These are phyloP conservation scores for Podospora fimiseda DNA, from an alignment of 495 filamentous ascomycete species.

Conservation along the genomic window DNA sequence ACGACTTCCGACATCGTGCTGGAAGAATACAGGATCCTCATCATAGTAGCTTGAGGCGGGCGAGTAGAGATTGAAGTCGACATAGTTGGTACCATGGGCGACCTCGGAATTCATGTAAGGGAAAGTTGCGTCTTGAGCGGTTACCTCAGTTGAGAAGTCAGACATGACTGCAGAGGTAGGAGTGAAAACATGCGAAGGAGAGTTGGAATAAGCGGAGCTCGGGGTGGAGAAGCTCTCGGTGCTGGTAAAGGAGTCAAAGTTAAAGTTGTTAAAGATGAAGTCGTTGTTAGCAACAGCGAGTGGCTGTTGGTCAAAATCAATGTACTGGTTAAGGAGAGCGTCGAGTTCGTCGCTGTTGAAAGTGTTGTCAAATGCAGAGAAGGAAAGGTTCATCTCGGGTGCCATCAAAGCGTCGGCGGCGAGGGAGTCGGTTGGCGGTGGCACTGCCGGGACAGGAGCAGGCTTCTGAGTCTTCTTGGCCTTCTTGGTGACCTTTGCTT, in stretches of 20 bases:
- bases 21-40: constrained; percentile 31
- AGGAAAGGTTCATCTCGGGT: constrained; percentile 12
- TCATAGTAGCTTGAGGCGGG: constrained; percentile 39
- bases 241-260: constrained; percentile 37
- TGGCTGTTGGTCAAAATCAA: constrained; percentile 36
- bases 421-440: constrained; percentile 9
- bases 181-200: constrained; percentile 31
- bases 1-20: constrained; percentile 11
- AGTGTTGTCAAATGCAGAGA: constrained; percentile 11
- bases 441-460: constrained; percentile 14
- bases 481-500: constrained; percentile 32
- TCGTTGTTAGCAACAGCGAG: constrained; percentile 14
- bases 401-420: constrained; percentile 11
- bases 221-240: constrained; percentile 32
- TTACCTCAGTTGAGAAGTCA: constrained; percentile 17
- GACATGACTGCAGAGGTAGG: constrained; percentile 21
- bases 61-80: constrained; percentile 48
- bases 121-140: constrained; percentile 21
- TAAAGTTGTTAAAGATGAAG: constrained; percentile 21
- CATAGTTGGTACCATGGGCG: constrained; percentile 37
- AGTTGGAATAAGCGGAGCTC: constrained; percentile 30
- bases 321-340: constrained; percentile 27
- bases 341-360: constrained; percentile 14
- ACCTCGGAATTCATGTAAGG: constrained; percentile 38
- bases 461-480: constrained; percentile 30